Evolutionary conservation across 805 yeast genomes (phyloP).

Genomic region (Komagataella populi): DNA sequence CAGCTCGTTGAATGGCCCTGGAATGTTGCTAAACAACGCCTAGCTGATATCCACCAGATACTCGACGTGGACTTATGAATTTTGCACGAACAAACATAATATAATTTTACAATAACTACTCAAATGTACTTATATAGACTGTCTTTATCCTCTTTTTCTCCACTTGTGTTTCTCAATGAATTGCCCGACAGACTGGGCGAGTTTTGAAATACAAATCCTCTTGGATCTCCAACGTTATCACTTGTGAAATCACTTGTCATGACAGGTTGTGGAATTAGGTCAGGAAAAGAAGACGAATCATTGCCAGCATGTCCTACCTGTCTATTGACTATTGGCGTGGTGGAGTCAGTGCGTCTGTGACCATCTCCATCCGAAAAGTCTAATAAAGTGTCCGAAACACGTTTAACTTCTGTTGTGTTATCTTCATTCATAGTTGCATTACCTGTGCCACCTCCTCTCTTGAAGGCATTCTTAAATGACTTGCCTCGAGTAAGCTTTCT

Average conservation of each 20-base stretch:
- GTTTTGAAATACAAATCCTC: constrained; percentile 1
- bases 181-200: constrained; percentile 1
- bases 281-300: not conserved
- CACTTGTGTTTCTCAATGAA: not conserved
- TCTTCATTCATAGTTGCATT: constrained; percentile 1
- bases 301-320: not conserved
- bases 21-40: not conserved
- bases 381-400: constrained; percentile 4
- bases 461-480: constrained; percentile 12
- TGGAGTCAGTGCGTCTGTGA: constrained; percentile 6
- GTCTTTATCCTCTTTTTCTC: not conserved
- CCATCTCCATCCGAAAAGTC: not conserved
- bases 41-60: not conserved
- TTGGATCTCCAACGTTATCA: not conserved
- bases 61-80: not conserved
- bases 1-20: not conserved
- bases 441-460: not conserved
- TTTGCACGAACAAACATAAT: not conserved
- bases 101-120: not conserved
- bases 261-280: not conserved
- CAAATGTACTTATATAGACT: not conserved
- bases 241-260: not conserved
- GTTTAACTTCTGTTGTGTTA: constrained; percentile 3
- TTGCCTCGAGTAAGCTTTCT: constrained; percentile 29
- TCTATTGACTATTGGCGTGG: constrained; percentile 5